Evolutionary conservation across 2,329 filamentous ascomycete genomes (phyloP), one percentile per base, ranked within the genome.

Genomic region (Raffaelea albimanens): DNA sequence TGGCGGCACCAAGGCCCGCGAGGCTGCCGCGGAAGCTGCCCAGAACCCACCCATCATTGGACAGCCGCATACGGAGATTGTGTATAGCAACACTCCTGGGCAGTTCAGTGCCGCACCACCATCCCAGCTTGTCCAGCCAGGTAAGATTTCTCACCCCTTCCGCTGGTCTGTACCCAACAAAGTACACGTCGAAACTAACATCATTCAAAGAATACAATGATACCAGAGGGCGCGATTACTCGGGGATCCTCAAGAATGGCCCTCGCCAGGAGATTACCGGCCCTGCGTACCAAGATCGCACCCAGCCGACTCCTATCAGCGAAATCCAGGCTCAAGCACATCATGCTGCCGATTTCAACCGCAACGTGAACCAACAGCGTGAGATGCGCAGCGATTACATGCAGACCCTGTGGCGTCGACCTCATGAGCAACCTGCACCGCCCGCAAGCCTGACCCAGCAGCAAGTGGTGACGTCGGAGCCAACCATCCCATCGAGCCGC

Each of bases 241-340:
- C 83, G 58, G 83, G 80, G 59, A 86, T 95, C 54, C 68, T 79
- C 51, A 79, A 79, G 60, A 82, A 86, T 52, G 85, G 88, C 46
- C 86, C 89, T 20, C 81, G 91, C 54, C 93, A 96, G 66, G 93
- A 97, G 61, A 81, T 96, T 52, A 81, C 85, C 14, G 93, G 90
- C 21, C 82, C 85, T 34, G 75, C 89, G 10, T 98, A 96, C 66
- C 84, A 91, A 63, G 93, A 97, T 62, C 78, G 88, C 56, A 87
- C 83, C 9, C 82, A 90, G 61, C 74, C 87, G 11, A 86, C 83
- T 53, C 79, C 83, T 25, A 75, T 87, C 23, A 73, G 78, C 42
- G 91, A 97, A 58, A 80, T 97, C 46, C 74, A 93, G 54, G 84
- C 85, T 41, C 89, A 96, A 63, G 87, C 89, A 23, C 81, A 87